Percentiles rank a stretch among this genome's conserved stretches.
These are phyloP conservation scores for Leonotis leonurus DNA, from an alignment of 257 asterid genomes.

Conservation along the genomic window DNA sequence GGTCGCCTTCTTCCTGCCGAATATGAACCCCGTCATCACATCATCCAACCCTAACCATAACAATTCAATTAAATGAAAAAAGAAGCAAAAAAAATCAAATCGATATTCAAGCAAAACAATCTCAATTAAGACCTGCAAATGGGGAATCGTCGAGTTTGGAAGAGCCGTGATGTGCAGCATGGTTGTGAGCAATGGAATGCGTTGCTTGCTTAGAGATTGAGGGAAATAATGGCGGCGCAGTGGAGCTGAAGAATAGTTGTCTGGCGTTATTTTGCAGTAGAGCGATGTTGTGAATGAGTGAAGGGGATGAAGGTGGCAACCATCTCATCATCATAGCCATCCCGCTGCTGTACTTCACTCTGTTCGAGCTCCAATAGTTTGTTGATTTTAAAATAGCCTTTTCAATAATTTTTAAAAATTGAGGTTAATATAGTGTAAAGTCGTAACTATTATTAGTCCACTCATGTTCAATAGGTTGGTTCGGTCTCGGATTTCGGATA, in stretches of 20 bases:
- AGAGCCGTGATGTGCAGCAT: slow-evolving; percentile 9
- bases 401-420: too few relatives aligned
- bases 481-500: too few relatives aligned
- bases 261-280: slow-evolving; percentile 14
- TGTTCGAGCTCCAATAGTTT: too few relatives aligned
- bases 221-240: slow-evolving; percentile 4
- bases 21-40: slow-evolving; percentile 57
- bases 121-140: slow-evolving; percentile 27
- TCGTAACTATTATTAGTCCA: too few relatives aligned
- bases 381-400: too few relatives aligned
- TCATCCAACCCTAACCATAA: slow-evolving; percentile 48
- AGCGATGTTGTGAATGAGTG: slow-evolving; percentile 13
- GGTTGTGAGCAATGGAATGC: slow-evolving; percentile 9
- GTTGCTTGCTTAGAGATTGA: slow-evolving; percentile 14
- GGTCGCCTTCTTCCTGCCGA: slow-evolving; percentile 76
- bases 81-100: neutral
- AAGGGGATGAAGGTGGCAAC: slow-evolving; percentile 16
- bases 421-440: too few relatives aligned
- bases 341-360: neutral
- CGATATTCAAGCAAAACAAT: neutral
- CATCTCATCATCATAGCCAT: slow-evolving; percentile 28
- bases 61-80: neutral
- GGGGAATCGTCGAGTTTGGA: slow-evolving; percentile 17
- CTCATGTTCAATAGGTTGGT: too few relatives aligned
- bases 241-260: slow-evolving; percentile 17